Evolutionary conservation across 2,329 filamentous ascomycete genomes (phyloP), one percentile per base, ranked within the genome.

Genomic region (Chrysosporium keratinophilum): DNA sequence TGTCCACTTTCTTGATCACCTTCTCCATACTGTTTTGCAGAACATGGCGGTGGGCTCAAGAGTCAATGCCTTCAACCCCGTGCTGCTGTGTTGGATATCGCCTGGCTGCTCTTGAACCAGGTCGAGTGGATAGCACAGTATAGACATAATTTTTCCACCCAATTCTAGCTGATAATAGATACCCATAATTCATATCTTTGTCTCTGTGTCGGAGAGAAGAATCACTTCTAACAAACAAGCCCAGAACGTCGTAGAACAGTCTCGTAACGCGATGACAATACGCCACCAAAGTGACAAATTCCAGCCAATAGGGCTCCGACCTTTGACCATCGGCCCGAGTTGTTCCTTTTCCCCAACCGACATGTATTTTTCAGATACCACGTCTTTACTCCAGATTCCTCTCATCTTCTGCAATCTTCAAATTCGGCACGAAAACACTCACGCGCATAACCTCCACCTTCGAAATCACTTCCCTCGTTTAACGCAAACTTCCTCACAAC

Each of bases 361-460:
- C 23, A 15, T 48, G 52, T 57, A 55, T 49, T 50, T 57, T 57
- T 48, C 51, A 46, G n/a, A 41, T 49, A 41, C 50, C 15, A 40
- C 34, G 7, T 47, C 42, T 39, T 34, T 41, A 46, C 52, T 49
- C 46, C 28, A 47, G 50, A 46, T 40, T 43, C 42, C 19, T 41
- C 35, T 31, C 14, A 11, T 33, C 31, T 15, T 39, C 39, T 12
- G 3, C 41, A 14, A 52, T 14, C 10, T 15, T 28, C 50, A 28
- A 45, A 33, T 19, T 11, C 7, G 14, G 7, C 5, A n/a, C 43
- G 9, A 15, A 31, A 23, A 31, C 40, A 5, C 33, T 23, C 31
- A 5, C 31, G 15, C 14, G 19, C 45, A 37, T 43, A 35, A n/a
- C 9, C 34, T 11, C 34, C 7, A 5, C 17, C 17, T n/a, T 20